phyloP scores from a whole-genome alignment of 2,329 filamentous ascomycete species.

The Arachnomyces sp. region DNA sequence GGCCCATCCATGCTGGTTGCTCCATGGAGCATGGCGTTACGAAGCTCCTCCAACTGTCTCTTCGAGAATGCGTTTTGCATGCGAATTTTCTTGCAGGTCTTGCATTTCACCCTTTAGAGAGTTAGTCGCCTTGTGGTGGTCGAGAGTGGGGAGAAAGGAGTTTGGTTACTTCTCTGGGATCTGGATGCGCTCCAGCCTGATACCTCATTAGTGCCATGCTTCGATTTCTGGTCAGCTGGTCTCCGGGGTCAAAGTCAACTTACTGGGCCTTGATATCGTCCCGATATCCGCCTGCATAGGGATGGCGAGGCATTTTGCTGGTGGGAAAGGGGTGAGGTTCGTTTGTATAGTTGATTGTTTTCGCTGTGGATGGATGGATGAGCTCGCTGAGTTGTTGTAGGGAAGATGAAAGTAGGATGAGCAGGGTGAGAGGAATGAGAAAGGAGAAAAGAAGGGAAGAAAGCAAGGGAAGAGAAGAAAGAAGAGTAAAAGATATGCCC shows the following conservation, averaged over 20 bases:
- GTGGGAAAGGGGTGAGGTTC: too few relatives aligned
- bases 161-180: constrained; percentile 25
- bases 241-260: too few relatives aligned
- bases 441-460: background rate
- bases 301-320: too few relatives aligned
- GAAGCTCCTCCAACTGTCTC: constrained; percentile 35
- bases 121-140: background rate
- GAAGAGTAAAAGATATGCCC: too few relatives aligned
- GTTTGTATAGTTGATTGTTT: background rate
- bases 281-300: too few relatives aligned
- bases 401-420: background rate
- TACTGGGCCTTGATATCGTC: too few relatives aligned
- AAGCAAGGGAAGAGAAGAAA: background rate
- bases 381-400: background rate
- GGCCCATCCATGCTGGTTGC: constrained; percentile 12
- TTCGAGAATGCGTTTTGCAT: constrained; percentile 36
- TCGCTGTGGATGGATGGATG: background rate
- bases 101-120: constrained; percentile 37
- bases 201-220: background rate
- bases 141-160: background rate
- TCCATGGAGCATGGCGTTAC: constrained; percentile 16
- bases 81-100: constrained; percentile 37
- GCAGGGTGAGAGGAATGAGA: background rate
- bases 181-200: constrained; percentile 19
- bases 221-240: too few relatives aligned